Base-by-base conservation (phyloP, 2,329 filamentous ascomycete genomes). In the Alternaria postmessia region DNA sequence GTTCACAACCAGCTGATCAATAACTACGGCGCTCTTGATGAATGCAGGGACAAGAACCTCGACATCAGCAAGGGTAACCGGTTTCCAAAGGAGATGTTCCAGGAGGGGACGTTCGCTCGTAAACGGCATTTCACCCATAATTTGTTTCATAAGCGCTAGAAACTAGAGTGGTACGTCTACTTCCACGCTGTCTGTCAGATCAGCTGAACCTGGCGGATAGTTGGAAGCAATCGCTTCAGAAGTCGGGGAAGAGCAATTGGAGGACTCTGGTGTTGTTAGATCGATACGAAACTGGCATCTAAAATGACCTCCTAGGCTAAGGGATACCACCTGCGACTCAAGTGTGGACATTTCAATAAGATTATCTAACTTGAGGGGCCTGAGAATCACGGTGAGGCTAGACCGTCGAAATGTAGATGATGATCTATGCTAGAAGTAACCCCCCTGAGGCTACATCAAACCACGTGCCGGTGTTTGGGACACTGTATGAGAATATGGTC, bases 1-100 rank as follows among this genome's bases (percentile, higher is more conserved):
- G 26, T 65, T 65, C 4, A 38, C 16, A 20, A 54, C 42, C 7
- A 65, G 18, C 46, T 54, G 51, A 18, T 47, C n/a, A 30, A 57
- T 57, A 16, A 62, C 14, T 5, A 3, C 18, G 5, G 2, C 12
- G 7, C 59, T 57, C 8, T 16, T 12, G 49, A 46, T 30, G 7
- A 62, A 20, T 5, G 42, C 34, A n/a, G 59, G 49, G 8, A 62
- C 34, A 14, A 65, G 20, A 3, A 18, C 46, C 18, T 63, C 47
- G 3, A 61, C 38, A 24, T 63, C 63, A 34, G 51, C 14, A 5
- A 59, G 38, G 0, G 38, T 58, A 20, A 34, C 47, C 3, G 54
- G 22, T 2, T 41, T 28, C 20, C 26, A 4, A 28, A 61, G 30
- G 8, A 65, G 32, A 24, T 58, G 43, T 34, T 51, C 18, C 7